Percentiles rank a stretch among this genome's conserved stretches.
These are phyloP conservation scores for Inga oerstediana DNA, from an alignment of 306 rosid genomes.

Conservation along the genomic window DNA sequence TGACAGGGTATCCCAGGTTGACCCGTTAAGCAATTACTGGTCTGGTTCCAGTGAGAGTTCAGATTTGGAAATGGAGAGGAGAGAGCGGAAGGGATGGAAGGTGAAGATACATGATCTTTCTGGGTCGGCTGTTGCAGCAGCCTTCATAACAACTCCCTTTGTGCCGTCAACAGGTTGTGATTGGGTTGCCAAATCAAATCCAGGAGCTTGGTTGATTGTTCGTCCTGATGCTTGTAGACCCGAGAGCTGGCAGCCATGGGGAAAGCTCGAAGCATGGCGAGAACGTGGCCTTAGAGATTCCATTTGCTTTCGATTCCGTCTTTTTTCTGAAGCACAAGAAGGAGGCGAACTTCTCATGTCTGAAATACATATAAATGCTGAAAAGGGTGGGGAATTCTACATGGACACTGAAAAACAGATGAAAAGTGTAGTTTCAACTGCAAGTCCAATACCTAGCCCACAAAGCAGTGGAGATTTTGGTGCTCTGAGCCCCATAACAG, in stretches of 20 bases:
- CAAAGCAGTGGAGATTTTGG: conserved; percentile 92
- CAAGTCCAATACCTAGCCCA: conserved; percentile 84
- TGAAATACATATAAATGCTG: conserved; percentile 77
- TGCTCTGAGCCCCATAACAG: conserved; percentile 62
- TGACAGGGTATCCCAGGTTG: conserved; percentile 84
- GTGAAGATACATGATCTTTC: conserved; percentile 97
- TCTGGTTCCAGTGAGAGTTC: conserved; percentile 56
- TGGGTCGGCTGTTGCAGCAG: conserved; percentile 98
- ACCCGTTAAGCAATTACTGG: conserved; percentile 79
- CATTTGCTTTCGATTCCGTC: conserved; percentile 76
- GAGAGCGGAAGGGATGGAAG: conserved; percentile 98
- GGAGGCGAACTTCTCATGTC: conserved; percentile 79
- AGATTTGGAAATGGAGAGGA: conserved; percentile 58
- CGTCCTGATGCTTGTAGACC: conserved; percentile 74
- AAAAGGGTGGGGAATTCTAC: conserved; percentile 90
- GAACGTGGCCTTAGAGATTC: conserved; percentile 83
- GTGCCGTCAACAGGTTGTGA: conserved; percentile 97
- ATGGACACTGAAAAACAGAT: conserved; percentile 79
- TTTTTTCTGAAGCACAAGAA: conserved; percentile 74
- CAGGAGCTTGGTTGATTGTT: conserved; percentile 95
- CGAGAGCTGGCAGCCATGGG: conserved; percentile 98
- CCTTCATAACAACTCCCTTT: conserved; percentile 98
- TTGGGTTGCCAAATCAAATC: conserved; percentile 93
- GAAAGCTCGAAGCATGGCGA: conserved; percentile 97
- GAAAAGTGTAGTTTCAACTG: conserved; percentile 39